Conservation (phyloP, 1,284 basidiomycete species). For the Rhodotorula mucilaginosa region DNA sequence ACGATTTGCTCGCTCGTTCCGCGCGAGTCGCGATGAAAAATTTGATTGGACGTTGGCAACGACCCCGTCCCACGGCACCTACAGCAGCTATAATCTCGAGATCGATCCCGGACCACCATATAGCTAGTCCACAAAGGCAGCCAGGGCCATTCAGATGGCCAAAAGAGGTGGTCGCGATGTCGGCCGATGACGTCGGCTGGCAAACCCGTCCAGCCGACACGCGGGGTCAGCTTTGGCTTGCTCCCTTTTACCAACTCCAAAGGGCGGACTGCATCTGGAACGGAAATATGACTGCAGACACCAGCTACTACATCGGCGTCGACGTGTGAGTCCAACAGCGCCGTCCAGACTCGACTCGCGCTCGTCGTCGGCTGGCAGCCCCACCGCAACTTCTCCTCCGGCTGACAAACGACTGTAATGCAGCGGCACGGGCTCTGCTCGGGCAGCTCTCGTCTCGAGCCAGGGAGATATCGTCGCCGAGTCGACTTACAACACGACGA, state of each 20-base stretch:
- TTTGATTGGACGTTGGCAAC: too few species aligned
- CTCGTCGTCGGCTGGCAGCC: neutral
- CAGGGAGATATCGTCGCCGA: slow-evolving; percentile 76
- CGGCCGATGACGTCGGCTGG: neutral
- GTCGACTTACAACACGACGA: slow-evolving; percentile 71
- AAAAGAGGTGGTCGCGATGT: neutral
- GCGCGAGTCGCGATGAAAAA: neutral
- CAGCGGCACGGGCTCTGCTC: slow-evolving; percentile 85
- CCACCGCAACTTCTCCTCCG: neutral
- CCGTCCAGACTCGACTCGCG: neutral
- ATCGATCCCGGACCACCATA: too few species aligned
- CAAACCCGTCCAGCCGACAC: neutral
- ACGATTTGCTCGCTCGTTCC: neutral
- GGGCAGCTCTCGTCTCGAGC: slow-evolving; percentile 76
- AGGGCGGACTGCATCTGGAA: neutral
- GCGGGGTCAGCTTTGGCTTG: too few species aligned
- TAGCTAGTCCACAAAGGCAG: too few species aligned
- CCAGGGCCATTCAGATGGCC: too few species aligned
- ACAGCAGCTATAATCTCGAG: too few species aligned
- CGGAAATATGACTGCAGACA: slow-evolving; percentile 1
- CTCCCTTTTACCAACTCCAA: neutral
- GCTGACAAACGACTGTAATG: too few species aligned
- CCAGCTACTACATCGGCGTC: slow-evolving; percentile 57
- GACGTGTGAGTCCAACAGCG: slow-evolving; percentile 54
- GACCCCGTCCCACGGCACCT: too few species aligned